These are phyloP conservation scores for Solanum megistacrolobum DNA, from an alignment of 257 asterid genomes.

Conservation along the genomic window DNA sequence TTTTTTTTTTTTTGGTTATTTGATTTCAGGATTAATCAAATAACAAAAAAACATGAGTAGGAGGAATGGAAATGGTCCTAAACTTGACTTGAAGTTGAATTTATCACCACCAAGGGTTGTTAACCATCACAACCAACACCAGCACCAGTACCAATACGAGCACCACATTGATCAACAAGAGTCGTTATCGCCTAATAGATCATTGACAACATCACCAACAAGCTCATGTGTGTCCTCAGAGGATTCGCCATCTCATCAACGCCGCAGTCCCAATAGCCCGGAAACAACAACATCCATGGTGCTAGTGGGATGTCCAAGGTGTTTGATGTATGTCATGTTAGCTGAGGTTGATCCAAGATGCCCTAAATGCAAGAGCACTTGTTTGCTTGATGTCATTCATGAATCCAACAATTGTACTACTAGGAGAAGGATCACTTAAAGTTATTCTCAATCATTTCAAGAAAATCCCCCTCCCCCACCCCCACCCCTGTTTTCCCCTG, in stretches of 20 bases:
- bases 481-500: background rate
- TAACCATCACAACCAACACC: background rate
- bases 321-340: constrained; percentile 87
- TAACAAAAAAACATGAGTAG: constrained; percentile 20
- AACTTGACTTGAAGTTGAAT: constrained; percentile 38
- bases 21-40: background rate
- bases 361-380: constrained; percentile 88
- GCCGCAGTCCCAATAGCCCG: constrained; percentile 30
- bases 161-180: background rate
- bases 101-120: constrained; percentile 31
- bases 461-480: background rate
- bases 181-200: constrained; percentile 18
- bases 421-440: background rate
- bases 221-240: constrained; percentile 60
- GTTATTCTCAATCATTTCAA: background rate
- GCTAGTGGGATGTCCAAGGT: constrained; percentile 66
- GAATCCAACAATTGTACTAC: background rate
- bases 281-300: constrained; percentile 27
- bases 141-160: background rate
- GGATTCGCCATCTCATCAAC: constrained; percentile 37
- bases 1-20: background rate
- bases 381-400: constrained; percentile 49
- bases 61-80: constrained; percentile 26
- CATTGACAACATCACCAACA: constrained; percentile 26
- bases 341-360: constrained; percentile 75